Conservation (phyloP, 2,329 filamentous ascomycete species). For the Nothophaeocryptopus gaeumannii region DNA sequence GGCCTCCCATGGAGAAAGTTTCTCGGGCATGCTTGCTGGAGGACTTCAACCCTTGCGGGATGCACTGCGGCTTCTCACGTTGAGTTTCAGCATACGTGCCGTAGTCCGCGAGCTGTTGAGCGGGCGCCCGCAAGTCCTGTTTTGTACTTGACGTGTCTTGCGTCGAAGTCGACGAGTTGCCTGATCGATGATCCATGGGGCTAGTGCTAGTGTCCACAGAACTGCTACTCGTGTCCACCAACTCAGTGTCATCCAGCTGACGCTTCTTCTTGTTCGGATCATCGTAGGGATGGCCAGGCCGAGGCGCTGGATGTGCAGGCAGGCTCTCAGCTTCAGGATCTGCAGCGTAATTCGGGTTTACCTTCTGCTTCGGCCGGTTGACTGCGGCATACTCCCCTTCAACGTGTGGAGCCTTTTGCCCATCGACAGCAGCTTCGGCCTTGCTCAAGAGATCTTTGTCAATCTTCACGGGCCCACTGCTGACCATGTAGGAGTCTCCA, state of each 20-base stretch:
- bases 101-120: too few relatives aligned
- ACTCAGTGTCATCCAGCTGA: conserved; percentile 1
- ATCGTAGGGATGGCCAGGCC: too few relatives aligned
- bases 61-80: conserved; percentile 18
- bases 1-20: conserved; percentile 54
- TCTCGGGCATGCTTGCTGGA: conserved; percentile 47
- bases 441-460: conserved; percentile 9
- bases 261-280: background rate
- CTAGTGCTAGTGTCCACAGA: too few relatives aligned
- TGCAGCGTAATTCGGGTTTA: background rate
- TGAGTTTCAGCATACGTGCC: too few relatives aligned
- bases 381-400: too few relatives aligned
- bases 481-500: conserved; percentile 25
- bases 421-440: conserved; percentile 4
- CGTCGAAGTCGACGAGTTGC: too few relatives aligned
- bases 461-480: conserved; percentile 17
- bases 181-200: too few relatives aligned
- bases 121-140: too few relatives aligned
- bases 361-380: background rate
- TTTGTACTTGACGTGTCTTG: too few relatives aligned
- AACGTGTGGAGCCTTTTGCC: too few relatives aligned
- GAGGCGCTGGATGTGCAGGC: too few relatives aligned
- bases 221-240: too few relatives aligned
- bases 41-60: conserved; percentile 55
- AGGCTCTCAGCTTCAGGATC: background rate